Evolutionary conservation across 2,329 filamentous ascomycete species (phyloP).

Genomic region (Arthroderma sp.): DNA sequence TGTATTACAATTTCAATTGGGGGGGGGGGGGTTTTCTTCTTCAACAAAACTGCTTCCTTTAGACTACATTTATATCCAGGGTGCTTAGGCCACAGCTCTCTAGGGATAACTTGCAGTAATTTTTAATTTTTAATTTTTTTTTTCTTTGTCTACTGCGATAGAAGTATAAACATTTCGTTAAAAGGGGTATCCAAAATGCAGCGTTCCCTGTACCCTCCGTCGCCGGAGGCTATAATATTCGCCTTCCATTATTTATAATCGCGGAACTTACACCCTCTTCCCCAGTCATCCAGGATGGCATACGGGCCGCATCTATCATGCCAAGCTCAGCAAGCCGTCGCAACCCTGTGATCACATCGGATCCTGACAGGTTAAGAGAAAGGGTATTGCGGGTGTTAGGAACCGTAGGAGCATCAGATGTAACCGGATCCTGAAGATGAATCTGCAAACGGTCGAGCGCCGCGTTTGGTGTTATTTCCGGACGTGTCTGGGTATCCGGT

Average conservation of each 20-base stretch:
- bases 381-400: slow-evolving; percentile 14
- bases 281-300: slow-evolving; percentile 86
- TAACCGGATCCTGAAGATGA: slow-evolving; percentile 35
- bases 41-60: too few relatives aligned
- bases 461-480: slow-evolving; percentile 1
- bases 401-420: slow-evolving; percentile 9
- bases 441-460: slow-evolving; percentile 37
- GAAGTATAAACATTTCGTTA: too few relatives aligned
- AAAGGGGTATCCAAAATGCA: too few relatives aligned
- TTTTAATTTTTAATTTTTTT: too few relatives aligned
- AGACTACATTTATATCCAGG: too few relatives aligned
- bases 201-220: too few relatives aligned
- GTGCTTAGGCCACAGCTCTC: too few relatives aligned
- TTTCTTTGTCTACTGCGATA: too few relatives aligned
- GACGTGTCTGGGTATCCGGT: not conserved
- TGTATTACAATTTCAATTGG: too few relatives aligned
- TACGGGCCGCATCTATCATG: slow-evolving; percentile 55
- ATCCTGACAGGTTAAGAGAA: slow-evolving; percentile 54
- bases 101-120: too few relatives aligned
- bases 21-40: too few relatives aligned
- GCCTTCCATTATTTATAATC: slow-evolving; percentile 47
- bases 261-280: slow-evolving; percentile 69
- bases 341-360: slow-evolving; percentile 69
- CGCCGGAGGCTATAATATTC: slow-evolving; percentile 2
- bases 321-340: slow-evolving; percentile 65